phyloP scores from a whole-genome alignment of 2,329 filamentous ascomycete species.

The Arthrinium phaeospermum region DNA sequence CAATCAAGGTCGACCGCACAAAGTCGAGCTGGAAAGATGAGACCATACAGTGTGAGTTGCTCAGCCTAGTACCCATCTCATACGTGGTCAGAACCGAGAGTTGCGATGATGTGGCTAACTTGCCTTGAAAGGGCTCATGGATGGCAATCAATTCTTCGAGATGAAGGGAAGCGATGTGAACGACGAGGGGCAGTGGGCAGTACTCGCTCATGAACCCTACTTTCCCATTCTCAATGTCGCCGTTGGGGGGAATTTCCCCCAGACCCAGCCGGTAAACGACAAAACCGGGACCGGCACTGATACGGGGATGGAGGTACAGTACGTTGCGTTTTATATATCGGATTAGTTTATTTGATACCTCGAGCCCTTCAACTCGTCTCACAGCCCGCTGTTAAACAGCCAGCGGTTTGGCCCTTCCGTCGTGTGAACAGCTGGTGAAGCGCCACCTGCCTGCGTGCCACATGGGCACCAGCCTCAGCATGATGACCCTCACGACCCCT shows the following conservation, averaged over 20 bases:
- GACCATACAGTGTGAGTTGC: conserved; percentile 41
- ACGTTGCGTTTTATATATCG: conserved; percentile 34
- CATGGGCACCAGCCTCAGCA: conserved; percentile 12
- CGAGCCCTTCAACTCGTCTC: too few species aligned
- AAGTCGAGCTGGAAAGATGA: conserved; percentile 52
- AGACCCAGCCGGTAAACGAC: conserved; percentile 31
- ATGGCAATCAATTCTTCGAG: background rate
- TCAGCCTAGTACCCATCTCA: background rate
- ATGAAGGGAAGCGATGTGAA: conserved; percentile 52
- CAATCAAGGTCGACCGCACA: conserved; percentile 56
- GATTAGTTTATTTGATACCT: background rate
- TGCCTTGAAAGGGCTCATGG: background rate
- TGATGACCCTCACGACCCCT: conserved; percentile 21
- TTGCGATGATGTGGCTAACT: background rate
- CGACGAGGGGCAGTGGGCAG: conserved; percentile 53
- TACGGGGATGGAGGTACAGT: conserved; percentile 41
- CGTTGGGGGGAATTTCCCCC: conserved; percentile 57
- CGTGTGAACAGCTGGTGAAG: background rate
- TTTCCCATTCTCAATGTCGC: conserved; percentile 61
- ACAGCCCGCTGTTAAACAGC: background rate
- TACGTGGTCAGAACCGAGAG: conserved; percentile 45
- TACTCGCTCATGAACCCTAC: conserved; percentile 56
- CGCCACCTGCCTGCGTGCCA: background rate
- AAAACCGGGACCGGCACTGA: conserved; percentile 39
- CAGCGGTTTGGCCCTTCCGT: background rate